Conservation (phyloP, 148 eudicot species). For the Amaranthus cruentus region DNA sequence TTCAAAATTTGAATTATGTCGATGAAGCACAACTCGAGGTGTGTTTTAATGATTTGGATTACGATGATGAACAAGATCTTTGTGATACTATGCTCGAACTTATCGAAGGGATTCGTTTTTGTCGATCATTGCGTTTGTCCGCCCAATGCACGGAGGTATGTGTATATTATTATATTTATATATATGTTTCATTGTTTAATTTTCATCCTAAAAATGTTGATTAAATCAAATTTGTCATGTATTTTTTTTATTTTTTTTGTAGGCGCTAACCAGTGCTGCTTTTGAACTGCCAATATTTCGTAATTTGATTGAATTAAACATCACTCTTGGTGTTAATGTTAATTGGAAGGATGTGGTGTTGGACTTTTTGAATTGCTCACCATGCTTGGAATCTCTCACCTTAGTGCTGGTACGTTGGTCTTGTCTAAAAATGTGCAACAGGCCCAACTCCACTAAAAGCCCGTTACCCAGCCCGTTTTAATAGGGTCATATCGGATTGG, state of each 20-base stretch:
- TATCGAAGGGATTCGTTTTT: slow-evolving; percentile 4
- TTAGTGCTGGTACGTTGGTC: neutral
- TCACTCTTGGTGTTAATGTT: neutral
- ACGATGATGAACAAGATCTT: slow-evolving; percentile 3
- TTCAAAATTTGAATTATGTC: slow-evolving; percentile 10
- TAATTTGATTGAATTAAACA: neutral
- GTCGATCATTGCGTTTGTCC: slow-evolving; percentile 22
- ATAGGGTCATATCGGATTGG: no score
- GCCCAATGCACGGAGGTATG: slow-evolving; percentile 28
- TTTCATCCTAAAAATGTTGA: no score
- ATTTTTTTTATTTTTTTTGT: neutral
- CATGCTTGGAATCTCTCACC: slow-evolving; percentile 4
- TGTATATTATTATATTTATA: no score
- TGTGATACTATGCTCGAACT: slow-evolving; percentile 11
- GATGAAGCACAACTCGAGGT: slow-evolving; percentile 16
- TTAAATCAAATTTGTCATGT: neutral
- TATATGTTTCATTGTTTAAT: no score
- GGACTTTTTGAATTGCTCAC: slow-evolving; percentile 1
- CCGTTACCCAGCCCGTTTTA: no score
- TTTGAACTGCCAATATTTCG: slow-evolving; percentile 6
- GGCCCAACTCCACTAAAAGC: no score
- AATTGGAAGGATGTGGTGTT: neutral
- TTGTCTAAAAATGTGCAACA: no score
- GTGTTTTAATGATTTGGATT: slow-evolving; percentile 20
- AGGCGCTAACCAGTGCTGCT: slow-evolving; percentile 1